Percentiles rank a stretch among this genome's conserved stretches.
These are phyloP conservation scores for Fremontodendron californicum DNA, from an alignment of 345 rosid species.

Conservation along the genomic window DNA sequence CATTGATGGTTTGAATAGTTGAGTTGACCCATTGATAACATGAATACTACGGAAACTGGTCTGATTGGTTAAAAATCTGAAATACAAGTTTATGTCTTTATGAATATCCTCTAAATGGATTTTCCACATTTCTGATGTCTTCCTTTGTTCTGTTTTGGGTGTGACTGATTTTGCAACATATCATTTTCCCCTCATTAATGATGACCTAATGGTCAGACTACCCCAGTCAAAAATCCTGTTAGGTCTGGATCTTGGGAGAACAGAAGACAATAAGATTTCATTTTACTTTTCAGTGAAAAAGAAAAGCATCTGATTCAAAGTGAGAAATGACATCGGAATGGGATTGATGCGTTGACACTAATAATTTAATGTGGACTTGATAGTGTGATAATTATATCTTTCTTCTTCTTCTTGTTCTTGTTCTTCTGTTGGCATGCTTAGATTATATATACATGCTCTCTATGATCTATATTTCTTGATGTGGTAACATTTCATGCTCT, in stretches of 20 bases:
- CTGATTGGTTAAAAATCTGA: background rate
- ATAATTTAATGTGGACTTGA: background rate
- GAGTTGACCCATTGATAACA: background rate
- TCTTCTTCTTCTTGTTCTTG: no score
- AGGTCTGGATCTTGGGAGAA: background rate
- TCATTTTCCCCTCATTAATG: background rate
- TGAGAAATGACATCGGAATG: background rate
- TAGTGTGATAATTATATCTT: background rate
- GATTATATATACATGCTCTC: background rate
- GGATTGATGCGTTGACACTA: background rate
- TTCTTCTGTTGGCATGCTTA: background rate
- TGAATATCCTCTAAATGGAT: conserved; percentile 7
- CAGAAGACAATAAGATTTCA: background rate
- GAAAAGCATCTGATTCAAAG: background rate
- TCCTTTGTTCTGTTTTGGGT: background rate
- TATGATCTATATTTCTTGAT: background rate
- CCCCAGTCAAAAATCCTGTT: background rate
- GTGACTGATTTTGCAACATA: background rate
- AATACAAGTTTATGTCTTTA: background rate
- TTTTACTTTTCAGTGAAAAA: background rate
- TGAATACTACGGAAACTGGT: background rate
- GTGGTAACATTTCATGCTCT: background rate
- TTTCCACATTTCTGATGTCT: background rate
- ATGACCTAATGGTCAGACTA: background rate
- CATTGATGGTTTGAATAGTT: background rate